Evolutionary conservation across 2,329 filamentous ascomycete species (phyloP).

Genomic region (Phyllosticta citriasiana): DNA sequence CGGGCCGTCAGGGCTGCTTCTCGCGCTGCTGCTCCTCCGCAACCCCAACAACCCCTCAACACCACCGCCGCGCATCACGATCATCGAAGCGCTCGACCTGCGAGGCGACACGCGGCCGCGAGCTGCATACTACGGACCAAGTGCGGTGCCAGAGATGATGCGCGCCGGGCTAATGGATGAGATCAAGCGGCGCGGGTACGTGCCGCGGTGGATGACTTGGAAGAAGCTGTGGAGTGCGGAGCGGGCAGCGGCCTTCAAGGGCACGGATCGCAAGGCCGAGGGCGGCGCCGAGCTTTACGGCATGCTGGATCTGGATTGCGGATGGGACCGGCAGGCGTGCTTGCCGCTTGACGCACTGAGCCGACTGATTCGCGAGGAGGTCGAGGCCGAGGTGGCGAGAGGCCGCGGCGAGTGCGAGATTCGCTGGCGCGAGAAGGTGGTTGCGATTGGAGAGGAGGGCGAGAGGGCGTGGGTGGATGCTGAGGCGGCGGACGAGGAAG

Average conservation of each 20-base stretch:
- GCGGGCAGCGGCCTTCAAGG: constrained; percentile 16
- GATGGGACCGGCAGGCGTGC: constrained; percentile 21
- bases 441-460: constrained; percentile 21
- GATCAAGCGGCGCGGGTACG: constrained; percentile 33
- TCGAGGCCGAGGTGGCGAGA: constrained; percentile 13
- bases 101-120: constrained; percentile 50
- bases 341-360: constrained; percentile 23
- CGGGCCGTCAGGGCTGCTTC: constrained; percentile 25
- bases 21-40: constrained; percentile 41
- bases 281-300: neutral
- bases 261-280: constrained; percentile 10
- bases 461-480: constrained; percentile 18
- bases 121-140: constrained; percentile 51
- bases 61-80: constrained; percentile 27
- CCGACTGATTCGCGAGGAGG: constrained; percentile 20
- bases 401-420: constrained; percentile 19
- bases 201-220: constrained; percentile 9
- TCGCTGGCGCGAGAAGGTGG: constrained; percentile 23
- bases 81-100: constrained; percentile 43
- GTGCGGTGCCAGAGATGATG: constrained; percentile 47
- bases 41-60: constrained; percentile 33
- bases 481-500: constrained; percentile 16
- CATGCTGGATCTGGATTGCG: constrained; percentile 17
- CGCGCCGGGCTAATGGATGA: constrained; percentile 50
- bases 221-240: constrained; percentile 1